Evolutionary conservation across 768 basidiomycete species (phyloP), one percentile per base, ranked within the genome.

Genomic region (Suillus lakei): DNA sequence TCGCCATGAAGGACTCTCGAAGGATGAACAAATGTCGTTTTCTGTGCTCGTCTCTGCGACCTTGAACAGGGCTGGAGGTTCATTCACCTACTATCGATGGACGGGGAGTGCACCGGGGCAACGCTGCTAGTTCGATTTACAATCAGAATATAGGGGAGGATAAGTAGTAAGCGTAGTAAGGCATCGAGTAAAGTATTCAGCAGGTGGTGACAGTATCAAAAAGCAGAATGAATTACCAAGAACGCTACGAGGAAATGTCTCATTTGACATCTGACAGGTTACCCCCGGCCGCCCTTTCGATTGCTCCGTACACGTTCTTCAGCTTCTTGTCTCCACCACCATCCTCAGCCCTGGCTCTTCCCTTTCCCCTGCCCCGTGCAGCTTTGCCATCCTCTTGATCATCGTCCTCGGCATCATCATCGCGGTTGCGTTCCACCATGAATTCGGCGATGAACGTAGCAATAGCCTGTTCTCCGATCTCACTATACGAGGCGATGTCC

Each of bases 361-460:
- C 60, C 71, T 67, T 28, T 55, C 64, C 69, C 64, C 64, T 65
- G 61, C 67, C 63, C 62, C 36, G 67, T 44, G 58, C 38, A 53
- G 56, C 62, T 16, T 56, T 63, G 63, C 65, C 72, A 41, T 73
- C 73, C 48, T 77, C 78, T n/a, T n/a, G n/a, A 44, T 72, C 76
- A 23, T 77, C 79, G 5, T 83, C 55, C 23, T 73, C 79, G 1
- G 66, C 71, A 16, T 69, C 72, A 56, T 66, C 64, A 39, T 76
- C 75, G 50, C 78, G 76, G 23, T 71, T 61, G 16, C 72, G 72
- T 51, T 79, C 84, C 43, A 86, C 83, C 91, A 95, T 93, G 70
- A 96, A 92, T 70, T 92, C 88, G 2, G 88, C 88, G 2, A 97
- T 82, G 71, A 97, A 97, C 62, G 78, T 79, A 1, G 88, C 92